phyloP scores from a whole-genome alignment of 495 filamentous ascomycete genomes.

The Penicillium mononematosum region DNA sequence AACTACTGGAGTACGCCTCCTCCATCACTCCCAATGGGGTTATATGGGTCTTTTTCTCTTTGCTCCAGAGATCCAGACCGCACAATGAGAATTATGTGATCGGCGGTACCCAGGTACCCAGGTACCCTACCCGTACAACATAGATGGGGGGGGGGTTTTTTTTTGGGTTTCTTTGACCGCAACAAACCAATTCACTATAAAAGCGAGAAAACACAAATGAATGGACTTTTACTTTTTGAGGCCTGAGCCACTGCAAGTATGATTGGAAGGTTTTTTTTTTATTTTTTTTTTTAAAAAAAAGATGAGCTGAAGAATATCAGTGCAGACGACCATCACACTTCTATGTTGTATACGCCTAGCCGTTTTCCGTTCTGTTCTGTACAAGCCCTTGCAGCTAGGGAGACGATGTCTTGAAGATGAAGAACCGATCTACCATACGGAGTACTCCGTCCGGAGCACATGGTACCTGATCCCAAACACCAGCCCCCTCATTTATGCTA shows the following conservation, averaged over 20 bases:
- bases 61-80: conserved; percentile 10
- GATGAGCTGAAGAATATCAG: not conserved
- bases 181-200: conserved; percentile 2
- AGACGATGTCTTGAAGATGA: conserved; percentile 1
- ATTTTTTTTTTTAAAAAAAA: not conserved
- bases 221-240: not conserved
- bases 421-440: conserved; percentile 8
- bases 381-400: conserved; percentile 13
- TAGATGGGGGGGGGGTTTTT: too few species aligned
- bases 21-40: conserved; percentile 5
- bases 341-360: conserved; percentile 5
- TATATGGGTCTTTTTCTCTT: conserved; percentile 10
- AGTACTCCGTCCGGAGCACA: not conserved
- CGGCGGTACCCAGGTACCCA: not conserved
- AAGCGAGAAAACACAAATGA: not conserved
- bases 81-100: conserved; percentile 10
- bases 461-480: conserved; percentile 2
- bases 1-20: not conserved
- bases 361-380: not conserved
- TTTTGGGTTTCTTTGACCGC: not conserved
- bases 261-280: too few species aligned
- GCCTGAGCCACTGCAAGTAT: not conserved
- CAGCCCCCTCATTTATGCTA: conserved; percentile 6
- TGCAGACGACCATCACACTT: conserved; percentile 1
- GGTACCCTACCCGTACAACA: not conserved